A percentile compares a stretch with the other conserved stretches of the same genome.
These are phyloP conservation scores for Triticum timopheevii DNA, from an alignment of 176 grass and related monocot species.

Conservation along the genomic window DNA sequence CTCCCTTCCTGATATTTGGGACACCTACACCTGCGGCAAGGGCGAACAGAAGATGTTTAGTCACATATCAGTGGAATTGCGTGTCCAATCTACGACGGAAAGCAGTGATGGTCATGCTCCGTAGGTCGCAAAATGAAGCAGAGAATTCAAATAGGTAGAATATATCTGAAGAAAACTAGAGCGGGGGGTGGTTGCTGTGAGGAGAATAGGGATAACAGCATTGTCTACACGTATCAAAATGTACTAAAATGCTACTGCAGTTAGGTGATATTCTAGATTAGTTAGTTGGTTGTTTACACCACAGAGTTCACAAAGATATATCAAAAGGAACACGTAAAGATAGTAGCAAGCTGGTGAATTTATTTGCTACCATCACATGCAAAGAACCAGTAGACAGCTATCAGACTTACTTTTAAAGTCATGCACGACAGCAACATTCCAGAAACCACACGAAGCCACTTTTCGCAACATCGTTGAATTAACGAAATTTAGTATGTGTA, in stretches of 20 bases:
- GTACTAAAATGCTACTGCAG: not conserved
- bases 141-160: not conserved
- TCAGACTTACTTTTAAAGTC: slow-evolving; percentile 25
- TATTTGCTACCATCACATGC: slow-evolving; percentile 34
- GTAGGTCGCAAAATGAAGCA: not conserved
- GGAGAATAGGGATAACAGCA: not conserved
- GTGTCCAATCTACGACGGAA: not conserved
- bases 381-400: slow-evolving; percentile 15
- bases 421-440: slow-evolving; percentile 46
- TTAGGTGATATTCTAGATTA: not conserved
- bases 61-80: not conserved
- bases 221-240: not conserved
- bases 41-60: not conserved
- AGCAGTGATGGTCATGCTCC: not conserved
- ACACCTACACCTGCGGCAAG: not conserved
- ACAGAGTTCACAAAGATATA: not conserved
- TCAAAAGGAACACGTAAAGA: not conserved
- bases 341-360: not conserved
- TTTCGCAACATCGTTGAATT: slow-evolving; percentile 6
- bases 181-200: not conserved
- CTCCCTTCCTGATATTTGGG: slow-evolving; percentile 22
- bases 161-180: not conserved
- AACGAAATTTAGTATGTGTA: not conserved
- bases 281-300: not conserved
- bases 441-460: slow-evolving; percentile 40